These are phyloP conservation scores for Pichia sp. DNA, from an alignment of 1,139 yeast species.

Conservation along the genomic window DNA sequence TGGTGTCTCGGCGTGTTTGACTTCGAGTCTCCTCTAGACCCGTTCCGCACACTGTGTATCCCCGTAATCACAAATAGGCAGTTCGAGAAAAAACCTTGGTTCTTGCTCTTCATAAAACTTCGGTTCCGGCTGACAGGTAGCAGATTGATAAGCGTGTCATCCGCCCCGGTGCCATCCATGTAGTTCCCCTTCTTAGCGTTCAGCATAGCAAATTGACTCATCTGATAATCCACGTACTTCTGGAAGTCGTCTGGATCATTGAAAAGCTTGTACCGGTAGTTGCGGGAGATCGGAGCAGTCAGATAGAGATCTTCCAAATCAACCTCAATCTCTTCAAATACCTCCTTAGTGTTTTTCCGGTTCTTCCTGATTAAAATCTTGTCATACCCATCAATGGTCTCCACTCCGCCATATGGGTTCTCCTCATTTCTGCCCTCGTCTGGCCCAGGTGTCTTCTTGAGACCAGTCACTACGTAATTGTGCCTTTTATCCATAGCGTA, in stretches of 20 bases:
- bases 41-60: constrained; percentile 1
- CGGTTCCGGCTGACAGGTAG: not conserved
- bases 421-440: constrained; percentile 14
- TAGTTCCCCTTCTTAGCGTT: not conserved
- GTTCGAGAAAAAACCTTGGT: constrained; percentile 9
- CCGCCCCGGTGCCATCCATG: not conserved
- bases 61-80: constrained; percentile 19
- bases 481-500: constrained; percentile 26
- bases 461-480: constrained; percentile 43
- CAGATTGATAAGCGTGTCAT: constrained; percentile 7
- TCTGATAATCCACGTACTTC: constrained; percentile 16
- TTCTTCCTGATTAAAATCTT: constrained; percentile 36
- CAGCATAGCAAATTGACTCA: constrained; percentile 2
- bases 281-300: constrained; percentile 4
- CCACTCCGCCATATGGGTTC: constrained; percentile 22
- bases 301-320: constrained; percentile 18
- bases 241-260: constrained; percentile 21
- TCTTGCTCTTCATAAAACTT: constrained; percentile 14
- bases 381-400: constrained; percentile 51
- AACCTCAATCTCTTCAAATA: constrained; percentile 14
- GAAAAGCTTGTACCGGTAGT: constrained; percentile 22
- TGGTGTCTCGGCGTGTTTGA: constrained; percentile 14
- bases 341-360: not conserved
- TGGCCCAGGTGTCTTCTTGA: constrained; percentile 26
- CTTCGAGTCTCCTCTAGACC: constrained; percentile 7